Base-by-base conservation (phyloP, 306 rosid species). In the Rubus idaeus region DNA sequence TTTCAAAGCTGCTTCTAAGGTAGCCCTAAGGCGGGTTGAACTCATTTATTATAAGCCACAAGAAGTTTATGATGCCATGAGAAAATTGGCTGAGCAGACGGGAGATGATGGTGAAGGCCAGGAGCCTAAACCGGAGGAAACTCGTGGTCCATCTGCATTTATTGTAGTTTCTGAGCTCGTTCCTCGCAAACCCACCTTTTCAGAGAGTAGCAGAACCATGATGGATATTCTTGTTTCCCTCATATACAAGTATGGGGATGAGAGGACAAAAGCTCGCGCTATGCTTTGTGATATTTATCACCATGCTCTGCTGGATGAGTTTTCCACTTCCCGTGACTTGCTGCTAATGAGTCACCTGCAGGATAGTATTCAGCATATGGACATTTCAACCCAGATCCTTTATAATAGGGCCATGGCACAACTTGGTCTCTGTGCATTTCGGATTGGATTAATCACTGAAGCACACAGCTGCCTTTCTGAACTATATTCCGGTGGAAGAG, bases 251-350 rank as follows among this genome's bases (percentile, higher is more conserved):
- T 82, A 80, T 44, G 98, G 98, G 30, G 99, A 96, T 23, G 99
- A 96, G 87, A 87, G 98, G 75, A 92, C 96, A 12, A 96, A 92
- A 80, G 98, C 98, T 52, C 91, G 99, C 4, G 97, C 97, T 44
- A 93, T 96, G 99, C 97, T 96, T 18, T 96, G 99, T 82, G 98
- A 96, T 87, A 93, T 93, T 78, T 96, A 96, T 80, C 97, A 93
- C 75, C 98, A 96, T 80, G 97, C 97, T 46, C 91, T 96, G 56
- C 84, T 80, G 78, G 91, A 96, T 42, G 96, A 96, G 84, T 96
- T 96, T 85, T 81, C 93, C 40, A 74, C 83, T 68, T 79, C 99
- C 65, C 96, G 99, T 53, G 99, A 96, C 78, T 86, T 96, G 79
- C 85, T 96, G 47, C 91, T 96, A 16, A 96, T 96, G 99, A 96